Evolutionary conservation across 257 asterid genomes (phyloP), one percentile per base, ranked within the genome.

Genomic region (Solanum bukasovii): DNA sequence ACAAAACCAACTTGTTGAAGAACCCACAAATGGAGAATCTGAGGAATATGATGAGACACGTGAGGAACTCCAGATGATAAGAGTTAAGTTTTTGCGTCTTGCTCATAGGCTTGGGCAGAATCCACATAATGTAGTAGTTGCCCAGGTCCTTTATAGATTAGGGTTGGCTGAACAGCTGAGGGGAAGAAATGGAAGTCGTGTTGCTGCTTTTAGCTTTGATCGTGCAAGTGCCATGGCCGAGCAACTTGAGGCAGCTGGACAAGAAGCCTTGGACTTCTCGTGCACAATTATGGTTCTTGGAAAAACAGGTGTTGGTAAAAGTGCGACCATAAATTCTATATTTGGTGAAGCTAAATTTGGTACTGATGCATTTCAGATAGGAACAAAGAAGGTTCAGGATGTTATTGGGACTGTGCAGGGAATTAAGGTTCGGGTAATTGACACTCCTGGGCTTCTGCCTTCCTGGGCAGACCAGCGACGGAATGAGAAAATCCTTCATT

Each of bases 141-240:
- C 99, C 77, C 99, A 97, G 89, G 99, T 97, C 79, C 88, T 97
- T 91, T 96, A 97, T 89, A 96, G 99, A 81, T 90, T 97, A 87
- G 99, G 99, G 21, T 89, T 97, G 88, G 99, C 98, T 61, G 99
- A 97, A 90, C 99, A 97, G 94, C 91, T 97, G 56, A 95, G 94
- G 25, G 98, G 99, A 29, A 93, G 99, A 92, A 96, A 93, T 88
- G 98, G 98, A 31, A 93, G 96, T 7, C 98, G 99, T 84, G 98
- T 90, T 88, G 98, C 93, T 85, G 96, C 98, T 67, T 95, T 97
- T 84, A 97, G 98, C 91, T 97, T 97, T 89, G 99, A 97, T 87
- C 98, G 99, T 70, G 98, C 99, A 7, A 97, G 99, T 92, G 98
- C 98, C 37, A 93, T 96, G 98, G 99, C 99, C 13, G 98, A 96